Evolutionary conservation across 2,329 filamentous ascomycete genomes (phyloP), one percentile per base, ranked within the genome.

Genomic region (Alternaria sp.): DNA sequence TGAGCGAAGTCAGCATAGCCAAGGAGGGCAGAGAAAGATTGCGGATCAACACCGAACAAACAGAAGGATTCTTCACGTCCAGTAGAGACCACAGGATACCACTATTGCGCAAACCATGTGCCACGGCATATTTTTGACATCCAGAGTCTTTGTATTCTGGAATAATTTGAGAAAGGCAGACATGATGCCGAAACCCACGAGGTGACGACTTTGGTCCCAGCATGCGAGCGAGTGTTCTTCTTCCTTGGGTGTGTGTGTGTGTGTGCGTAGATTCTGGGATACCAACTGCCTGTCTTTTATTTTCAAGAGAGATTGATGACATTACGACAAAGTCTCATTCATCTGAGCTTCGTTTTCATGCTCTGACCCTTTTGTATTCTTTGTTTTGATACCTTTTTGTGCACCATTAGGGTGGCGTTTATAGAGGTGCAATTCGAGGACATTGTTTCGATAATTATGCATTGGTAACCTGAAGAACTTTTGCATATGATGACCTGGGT

Each of bases 371-470:
- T 18, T 23, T 30, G 43, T 67, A 56, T 49, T 51, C 45, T 58
- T 41, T 28, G 49, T 53, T 60, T 63, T 55, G 44, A 49, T 66
- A 59, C 49, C 55, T 55, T 64, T 59, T 47, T 41, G 18, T 67
- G 69, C 65, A 69, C 57, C 59, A 55, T 65, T 69, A 73, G 72
- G 71, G 65, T 56, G 71, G 73, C 66, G 73, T 75, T 71, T 26
- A 70, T 75, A 77, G 75, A 77, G 73, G 68, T 75, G 69, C 26
- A 58, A 44, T 59, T 21, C 51, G 26, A 55, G 49, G 55, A 21
- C 49, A 44, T 41, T 30, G 59, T 15, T 25, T 45, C 45, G 11
- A 53, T 51, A 20, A 21, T 33, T 55, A 62, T 50, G 45, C 25
- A 50, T 56, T 44, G 30, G 15, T 45, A 41, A 25, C 20, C n/a